Percentiles rank a stretch among this genome's conserved stretches.
Evolutionary conservation across 331 rosid species (phyloP).

Genomic region (Rhamnella rubrinervis): DNA sequence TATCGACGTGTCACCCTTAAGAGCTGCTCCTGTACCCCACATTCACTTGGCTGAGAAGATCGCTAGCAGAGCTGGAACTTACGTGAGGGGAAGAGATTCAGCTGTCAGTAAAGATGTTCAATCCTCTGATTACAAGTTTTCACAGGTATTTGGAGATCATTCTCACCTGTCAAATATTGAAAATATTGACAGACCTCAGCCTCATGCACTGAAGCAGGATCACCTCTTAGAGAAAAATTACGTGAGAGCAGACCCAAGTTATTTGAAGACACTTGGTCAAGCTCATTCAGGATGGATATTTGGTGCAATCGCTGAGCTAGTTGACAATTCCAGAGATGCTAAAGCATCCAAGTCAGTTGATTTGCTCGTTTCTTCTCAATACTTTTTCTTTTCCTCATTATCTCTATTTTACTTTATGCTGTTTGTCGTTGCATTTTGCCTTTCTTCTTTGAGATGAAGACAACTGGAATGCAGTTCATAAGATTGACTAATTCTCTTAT

Average conservation of each 20-base stretch:
- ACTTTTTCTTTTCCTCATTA: background rate
- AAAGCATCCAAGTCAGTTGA: conserved; percentile 52
- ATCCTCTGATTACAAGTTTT: conserved; percentile 19
- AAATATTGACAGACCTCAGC: background rate
- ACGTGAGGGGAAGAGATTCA: conserved; percentile 20
- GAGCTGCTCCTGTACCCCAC: background rate
- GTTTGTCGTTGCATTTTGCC: background rate
- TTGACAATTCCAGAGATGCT: conserved; percentile 59
- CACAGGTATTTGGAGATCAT: background rate
- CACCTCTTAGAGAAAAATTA: conserved; percentile 26
- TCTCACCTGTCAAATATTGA: background rate
- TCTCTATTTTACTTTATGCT: background rate
- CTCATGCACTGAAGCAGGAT: conserved; percentile 22
- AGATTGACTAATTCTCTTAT: background rate
- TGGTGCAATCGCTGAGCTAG: conserved; percentile 65
- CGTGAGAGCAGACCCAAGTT: conserved; percentile 47
- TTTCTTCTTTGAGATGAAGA: background rate
- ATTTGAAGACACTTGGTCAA: conserved; percentile 59
- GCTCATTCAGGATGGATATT: conserved; percentile 65
- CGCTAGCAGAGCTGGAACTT: conserved; percentile 19
- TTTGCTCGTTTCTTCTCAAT: background rate
- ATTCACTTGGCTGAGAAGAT: conserved; percentile 34
- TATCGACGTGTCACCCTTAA: conserved; percentile 22
- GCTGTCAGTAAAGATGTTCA: conserved; percentile 19
- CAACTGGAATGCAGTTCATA: background rate